phyloP scores from a whole-genome alignment of 371 early-diverging fungal species.

The Mucor sp. region DNA sequence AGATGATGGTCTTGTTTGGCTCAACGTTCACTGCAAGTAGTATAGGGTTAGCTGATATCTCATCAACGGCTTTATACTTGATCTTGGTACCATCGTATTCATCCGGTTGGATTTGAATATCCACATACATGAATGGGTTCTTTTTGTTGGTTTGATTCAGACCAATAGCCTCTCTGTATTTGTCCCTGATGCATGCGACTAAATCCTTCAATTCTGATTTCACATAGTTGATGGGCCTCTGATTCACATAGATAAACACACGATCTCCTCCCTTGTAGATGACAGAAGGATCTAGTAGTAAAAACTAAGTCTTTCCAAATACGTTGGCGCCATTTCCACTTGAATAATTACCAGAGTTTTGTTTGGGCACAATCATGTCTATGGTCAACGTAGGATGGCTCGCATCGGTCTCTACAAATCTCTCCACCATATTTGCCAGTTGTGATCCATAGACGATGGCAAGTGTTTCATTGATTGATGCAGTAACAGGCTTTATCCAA shows the following conservation, averaged over 20 bases:
- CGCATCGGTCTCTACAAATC: slow-evolving; percentile 11
- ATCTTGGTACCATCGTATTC: slow-evolving; percentile 43
- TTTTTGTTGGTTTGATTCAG: slow-evolving; percentile 19
- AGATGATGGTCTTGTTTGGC: slow-evolving; percentile 38
- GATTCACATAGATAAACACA: slow-evolving; percentile 42
- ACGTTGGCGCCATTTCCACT: no score
- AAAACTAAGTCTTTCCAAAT: no score
- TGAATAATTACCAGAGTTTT: slow-evolving; percentile 33
- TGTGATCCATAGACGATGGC: slow-evolving; percentile 22
- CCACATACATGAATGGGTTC: slow-evolving; percentile 40
- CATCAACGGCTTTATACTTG: no score
- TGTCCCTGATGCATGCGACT: slow-evolving; percentile 19
- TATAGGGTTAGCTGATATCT: not conserved
- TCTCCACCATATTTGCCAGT: slow-evolving; percentile 24
- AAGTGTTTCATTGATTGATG: slow-evolving; percentile 18
- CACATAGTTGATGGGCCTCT: slow-evolving; percentile 38
- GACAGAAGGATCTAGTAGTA: slow-evolving; percentile 9
- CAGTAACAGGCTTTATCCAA: slow-evolving; percentile 35
- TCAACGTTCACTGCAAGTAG: slow-evolving; percentile 42
- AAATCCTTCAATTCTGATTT: slow-evolving; percentile 46
- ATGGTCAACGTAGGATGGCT: slow-evolving; percentile 12
- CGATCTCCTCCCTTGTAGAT: slow-evolving; percentile 36
- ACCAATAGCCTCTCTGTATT: slow-evolving; percentile 24
- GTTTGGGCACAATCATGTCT: slow-evolving; percentile 32
- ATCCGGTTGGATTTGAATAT: slow-evolving; percentile 31